Base-by-base conservation (phyloP, 225 moss, liverwort and hornwort genomes). In the Polytrichum formosum region DNA sequence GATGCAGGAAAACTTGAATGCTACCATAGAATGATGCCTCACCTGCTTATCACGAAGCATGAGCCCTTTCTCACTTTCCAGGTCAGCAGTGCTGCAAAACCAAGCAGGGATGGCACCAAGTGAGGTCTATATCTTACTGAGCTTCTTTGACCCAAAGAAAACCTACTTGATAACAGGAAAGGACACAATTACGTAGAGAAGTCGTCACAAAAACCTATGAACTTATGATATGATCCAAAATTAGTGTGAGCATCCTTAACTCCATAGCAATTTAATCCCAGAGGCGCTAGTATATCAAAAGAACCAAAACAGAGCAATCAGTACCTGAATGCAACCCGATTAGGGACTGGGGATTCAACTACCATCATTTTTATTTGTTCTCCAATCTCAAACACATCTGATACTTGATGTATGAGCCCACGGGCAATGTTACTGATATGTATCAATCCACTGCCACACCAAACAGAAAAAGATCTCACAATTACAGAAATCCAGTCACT, bases 31-130 rank as follows among this genome's bases (percentile, higher is more conserved):
- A 61, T 22, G 60, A 21, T 26, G 21, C 35, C 2, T 72, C 65
- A 92, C 93, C 86, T 86, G 67, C 68, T 88, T 94, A 73, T 95
- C 95, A 53, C 73, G 73, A 69, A 95, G 86, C 73, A 95, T 83
- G 63, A 95, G 91, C 66, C 95, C 95, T 65, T 71, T 74, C 67
- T 83, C 81, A 72, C 86, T 91, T 73, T 95, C 92, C 82, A 95
- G 74, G 69, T 78, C 76, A 76, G 89, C 82, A 66, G 95, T 95
- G 69, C 92, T 95, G 86, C 65, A 70, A 46, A 46, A 46, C 46
- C 46, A 46, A 37, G 2, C 9, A 46, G 46, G 13, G 13, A 46
- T 46, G 31, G 69, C 30, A 62, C 74, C 70, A 5, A 63, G 46
- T 46, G 46, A 46, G 46, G 46, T 46, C 16, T 46, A 13, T 46